These are phyloP conservation scores for Capsicum pubescens DNA, from an alignment of 257 asterid genomes.

Conservation along the genomic window DNA sequence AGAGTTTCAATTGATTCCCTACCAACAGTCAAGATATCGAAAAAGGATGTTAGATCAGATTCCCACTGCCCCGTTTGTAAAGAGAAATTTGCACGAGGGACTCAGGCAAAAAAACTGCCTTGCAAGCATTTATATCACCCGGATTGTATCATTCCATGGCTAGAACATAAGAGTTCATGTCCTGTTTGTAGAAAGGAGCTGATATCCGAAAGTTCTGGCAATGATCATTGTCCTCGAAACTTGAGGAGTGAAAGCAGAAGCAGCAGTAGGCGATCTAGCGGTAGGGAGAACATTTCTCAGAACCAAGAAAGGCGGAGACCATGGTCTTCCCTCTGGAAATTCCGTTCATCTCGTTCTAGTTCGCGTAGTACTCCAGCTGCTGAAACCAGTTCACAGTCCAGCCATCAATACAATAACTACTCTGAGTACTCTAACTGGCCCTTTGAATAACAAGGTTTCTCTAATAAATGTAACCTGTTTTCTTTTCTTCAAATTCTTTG, in stretches of 20 bases:
- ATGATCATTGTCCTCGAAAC: conserved; percentile 35
- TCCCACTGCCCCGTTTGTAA: conserved; percentile 83
- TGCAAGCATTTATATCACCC: conserved; percentile 86
- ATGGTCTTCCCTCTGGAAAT: conserved; percentile 93
- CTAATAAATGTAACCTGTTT: background rate
- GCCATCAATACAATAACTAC: conserved; percentile 56
- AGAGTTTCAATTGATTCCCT: conserved; percentile 72
- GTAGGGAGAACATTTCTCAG: conserved; percentile 46
- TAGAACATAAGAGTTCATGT: conserved; percentile 75
- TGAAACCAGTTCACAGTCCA: conserved; percentile 57
- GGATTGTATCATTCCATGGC: conserved; percentile 89
- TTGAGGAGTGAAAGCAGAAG: conserved; percentile 52
- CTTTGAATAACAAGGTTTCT: conserved; percentile 51
- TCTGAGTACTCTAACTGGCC: conserved; percentile 75
- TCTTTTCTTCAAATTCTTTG: conserved; percentile 37
- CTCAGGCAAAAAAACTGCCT: conserved; percentile 68
- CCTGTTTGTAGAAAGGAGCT: conserved; percentile 89
- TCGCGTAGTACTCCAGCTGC: conserved; percentile 46
- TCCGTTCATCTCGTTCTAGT: conserved; percentile 59
- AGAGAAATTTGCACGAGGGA: conserved; percentile 76
- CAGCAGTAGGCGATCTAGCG: conserved; percentile 52
- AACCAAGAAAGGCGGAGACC: conserved; percentile 57
- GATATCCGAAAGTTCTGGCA: conserved; percentile 30
- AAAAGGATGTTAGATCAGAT: conserved; percentile 76
- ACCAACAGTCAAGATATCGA: conserved; percentile 72